Evolutionary conservation across 2,329 filamentous ascomycete genomes (phyloP), one percentile per base, ranked within the genome.

Genomic region (Neofusicoccum kwambonambiense): DNA sequence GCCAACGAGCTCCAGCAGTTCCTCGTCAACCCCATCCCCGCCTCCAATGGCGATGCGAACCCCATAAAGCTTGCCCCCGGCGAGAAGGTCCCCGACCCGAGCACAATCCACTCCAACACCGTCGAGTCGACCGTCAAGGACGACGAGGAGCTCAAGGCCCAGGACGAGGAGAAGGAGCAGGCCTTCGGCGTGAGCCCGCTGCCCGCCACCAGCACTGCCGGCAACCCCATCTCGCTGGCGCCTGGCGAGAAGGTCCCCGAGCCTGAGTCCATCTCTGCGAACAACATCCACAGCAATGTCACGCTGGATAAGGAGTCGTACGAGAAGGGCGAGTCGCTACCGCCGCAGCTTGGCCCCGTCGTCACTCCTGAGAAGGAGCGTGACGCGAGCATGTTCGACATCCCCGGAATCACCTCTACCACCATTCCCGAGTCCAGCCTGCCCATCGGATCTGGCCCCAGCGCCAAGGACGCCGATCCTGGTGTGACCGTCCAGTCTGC

Each of bases 381-480:
- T 54, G 78, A 80, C 47, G 76, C 75, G 9, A 75, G 79, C 60
- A 79, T 82, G 71, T 81, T 83, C 68, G 76, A 72, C 68, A 69
- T 84, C 45, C 81, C 82, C 60, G 71, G 73, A 34, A 75, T 89
- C 64, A 81, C 84, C 51, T 84, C 82, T 67, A 88, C 83, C 77
- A 81, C 91, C 75, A 93, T 95, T 68, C 92, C 92, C 17, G 92
- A 96, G 79, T 94, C 91, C 7, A 91, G 90, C 76, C 83, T 95
- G 68, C 90, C 91, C 12, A 89, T 93, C 76, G 84, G 83, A 47
- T 57, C 61, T 27, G 61, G 39, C 15, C 39, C 60, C 19, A 70
- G 72, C 56, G 76, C 75, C 62, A 72, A 68, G 35, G 72, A 77
- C 67, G 69, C 74, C 67, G 77, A 79, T 52, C 75, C 77, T 9